Evolutionary conservation across 2,329 filamentous ascomycete species (phyloP).

Genomic region (Phoma sp.): DNA sequence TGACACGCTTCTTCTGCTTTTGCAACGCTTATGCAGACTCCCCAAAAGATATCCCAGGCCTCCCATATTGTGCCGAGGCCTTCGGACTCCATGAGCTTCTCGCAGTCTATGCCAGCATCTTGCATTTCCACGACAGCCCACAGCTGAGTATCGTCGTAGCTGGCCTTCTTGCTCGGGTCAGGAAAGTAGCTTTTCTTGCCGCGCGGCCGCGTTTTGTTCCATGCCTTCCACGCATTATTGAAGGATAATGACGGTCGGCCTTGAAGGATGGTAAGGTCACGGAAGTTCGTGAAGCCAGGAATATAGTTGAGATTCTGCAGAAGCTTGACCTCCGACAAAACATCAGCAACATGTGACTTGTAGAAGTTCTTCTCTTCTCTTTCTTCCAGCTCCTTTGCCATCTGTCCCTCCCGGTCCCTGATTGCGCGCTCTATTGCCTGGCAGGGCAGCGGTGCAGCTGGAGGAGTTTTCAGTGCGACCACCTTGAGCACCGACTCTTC

Average conservation of each 20-base stretch:
- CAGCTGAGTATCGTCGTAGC: constrained; percentile 63
- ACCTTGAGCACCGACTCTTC: constrained; percentile 60
- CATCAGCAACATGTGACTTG: constrained; percentile 55
- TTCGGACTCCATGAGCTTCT: constrained; percentile 45
- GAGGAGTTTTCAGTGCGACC: constrained; percentile 44
- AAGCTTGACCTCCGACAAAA: constrained; percentile 58
- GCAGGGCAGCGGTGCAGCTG: constrained; percentile 43
- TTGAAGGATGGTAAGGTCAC: constrained; percentile 65
- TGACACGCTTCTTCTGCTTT: constrained; percentile 66
- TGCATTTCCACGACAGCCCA: constrained; percentile 73
- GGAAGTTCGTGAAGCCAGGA: constrained; percentile 69
- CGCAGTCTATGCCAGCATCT: constrained; percentile 66
- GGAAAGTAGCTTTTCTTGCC: constrained; percentile 61
- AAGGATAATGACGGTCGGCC: constrained; percentile 63
- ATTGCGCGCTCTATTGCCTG: constrained; percentile 47
- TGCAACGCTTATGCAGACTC: constrained; percentile 66
- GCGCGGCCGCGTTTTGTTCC: constrained; percentile 53
- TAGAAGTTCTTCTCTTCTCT: constrained; percentile 48
- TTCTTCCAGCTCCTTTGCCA: constrained; percentile 34
- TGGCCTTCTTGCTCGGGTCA: constrained; percentile 61
- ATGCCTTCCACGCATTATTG: constrained; percentile 54
- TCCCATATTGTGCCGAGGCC: constrained; percentile 51
- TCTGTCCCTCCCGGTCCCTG: constrained; percentile 56
- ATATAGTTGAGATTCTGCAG: constrained; percentile 66
- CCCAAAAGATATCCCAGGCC: constrained; percentile 72